Evolutionary conservation across 2,329 filamentous ascomycete genomes (phyloP), one percentile per base, ranked within the genome.

Genomic region (Davidsoniella virescens): DNA sequence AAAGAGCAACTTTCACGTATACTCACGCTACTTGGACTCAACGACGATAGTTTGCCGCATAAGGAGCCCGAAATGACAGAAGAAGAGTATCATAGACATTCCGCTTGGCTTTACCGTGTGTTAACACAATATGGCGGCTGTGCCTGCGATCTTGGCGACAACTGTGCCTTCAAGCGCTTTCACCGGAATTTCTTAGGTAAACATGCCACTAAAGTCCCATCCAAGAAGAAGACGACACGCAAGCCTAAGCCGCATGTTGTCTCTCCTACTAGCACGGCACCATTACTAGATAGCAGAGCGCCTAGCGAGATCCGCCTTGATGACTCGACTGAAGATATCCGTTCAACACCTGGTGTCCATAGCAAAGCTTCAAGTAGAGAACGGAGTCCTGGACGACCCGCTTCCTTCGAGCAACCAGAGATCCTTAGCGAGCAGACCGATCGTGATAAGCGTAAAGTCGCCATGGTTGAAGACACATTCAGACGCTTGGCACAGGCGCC

Each of bases 81-180:
- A 18, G 65, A 68, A 0, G 80, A 84, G 55, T 80, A 80, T 53
- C 67, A 69, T 20, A 69, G 65, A 45, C 73, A 84, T 16, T 71
- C 72, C 12, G 71, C 71, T 14, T 86, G 80, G 76, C 75, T 86
- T 5, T 72, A 78, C 47, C 73, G 71, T 39, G 79, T 87, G 7
- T 70, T 88, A 5, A 82, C 82, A 16, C 83, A 87, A 60, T 84
- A 86, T 58, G 84, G 84, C 16, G 84, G 83, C 16, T 90, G 84
- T 63, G 84, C 84, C 4, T 90, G 84, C 61, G 74, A 82, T 51
- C 62, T 78, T 12, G 76, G 75, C 6, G 65, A 68, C 39, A 74
- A 80, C 52, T 82, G 78, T 58, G 74, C 76, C 2, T 82, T 82
- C 63, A 70, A 69, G 52, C 73, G 75, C 17, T 82, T 82, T 56